Evolutionary conservation across 2,329 filamentous ascomycete genomes (phyloP).

Genomic region (Colletotrichum salicis): DNA sequence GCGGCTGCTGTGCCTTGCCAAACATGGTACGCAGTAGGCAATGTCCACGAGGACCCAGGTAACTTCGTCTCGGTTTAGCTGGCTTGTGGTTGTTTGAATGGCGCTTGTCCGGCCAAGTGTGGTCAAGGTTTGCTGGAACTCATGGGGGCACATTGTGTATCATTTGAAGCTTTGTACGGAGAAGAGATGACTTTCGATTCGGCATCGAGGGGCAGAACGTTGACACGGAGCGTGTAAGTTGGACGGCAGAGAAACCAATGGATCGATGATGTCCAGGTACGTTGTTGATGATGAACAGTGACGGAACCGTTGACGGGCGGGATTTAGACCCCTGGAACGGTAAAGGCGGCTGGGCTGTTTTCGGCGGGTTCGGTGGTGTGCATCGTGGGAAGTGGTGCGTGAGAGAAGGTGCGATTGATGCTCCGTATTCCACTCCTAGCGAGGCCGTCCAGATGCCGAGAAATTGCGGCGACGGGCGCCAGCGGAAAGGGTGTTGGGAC

Average conservation of each 20-base stretch:
- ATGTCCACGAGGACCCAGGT: not conserved
- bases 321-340: not conserved
- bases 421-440: not conserved
- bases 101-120: not conserved
- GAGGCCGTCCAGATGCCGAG: constrained; percentile 24
- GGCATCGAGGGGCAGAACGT: not conserved
- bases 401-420: not conserved
- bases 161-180: too few relatives aligned
- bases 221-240: not conserved
- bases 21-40: not conserved
- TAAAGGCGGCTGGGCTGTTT: constrained; percentile 5
- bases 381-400: not conserved
- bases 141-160: too few relatives aligned
- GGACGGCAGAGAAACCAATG: not conserved
- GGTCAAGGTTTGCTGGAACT: not conserved
- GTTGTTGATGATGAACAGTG: not conserved
- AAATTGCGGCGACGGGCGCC: constrained; percentile 23
- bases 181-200: too few relatives aligned
- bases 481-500: constrained; percentile 3
- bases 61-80: not conserved
- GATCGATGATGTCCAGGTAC: too few relatives aligned
- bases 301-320: not conserved
- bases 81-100: not conserved
- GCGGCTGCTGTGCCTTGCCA: constrained; percentile 8
- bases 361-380: constrained; percentile 11